Percentiles rank a stretch among this genome's conserved stretches.
Evolutionary conservation across 2,329 filamentous ascomycete genomes (phyloP).

Genomic region (Fusarium vanettenii): DNA sequence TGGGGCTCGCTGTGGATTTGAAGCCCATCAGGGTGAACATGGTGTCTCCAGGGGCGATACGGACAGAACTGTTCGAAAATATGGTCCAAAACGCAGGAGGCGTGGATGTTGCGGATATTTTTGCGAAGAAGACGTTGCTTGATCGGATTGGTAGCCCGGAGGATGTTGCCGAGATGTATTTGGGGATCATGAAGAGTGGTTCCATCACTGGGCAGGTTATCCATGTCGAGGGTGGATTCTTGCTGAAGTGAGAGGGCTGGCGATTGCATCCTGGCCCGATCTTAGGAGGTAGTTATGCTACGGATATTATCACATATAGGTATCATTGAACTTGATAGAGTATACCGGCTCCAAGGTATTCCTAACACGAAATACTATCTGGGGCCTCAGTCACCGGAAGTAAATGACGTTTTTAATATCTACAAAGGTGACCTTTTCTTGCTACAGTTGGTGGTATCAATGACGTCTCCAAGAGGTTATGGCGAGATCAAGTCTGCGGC

Average conservation of each 20-base stretch:
- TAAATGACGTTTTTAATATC: too few relatives aligned
- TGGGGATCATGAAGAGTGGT: not conserved
- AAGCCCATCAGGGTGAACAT: not conserved
- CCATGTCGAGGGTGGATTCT: not conserved
- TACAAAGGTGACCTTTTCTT: too few relatives aligned
- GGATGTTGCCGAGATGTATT: not conserved
- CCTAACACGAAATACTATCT: too few relatives aligned
- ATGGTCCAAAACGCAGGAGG: not conserved
- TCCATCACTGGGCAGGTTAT: not conserved
- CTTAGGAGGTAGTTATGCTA: not conserved
- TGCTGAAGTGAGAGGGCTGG: not conserved
- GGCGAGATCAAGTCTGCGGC: not conserved
- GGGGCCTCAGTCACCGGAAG: too few relatives aligned
- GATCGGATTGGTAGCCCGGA: not conserved
- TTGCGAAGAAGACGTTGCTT: not conserved
- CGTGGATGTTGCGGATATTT: not conserved
- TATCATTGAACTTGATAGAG: not conserved
- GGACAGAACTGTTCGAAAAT: not conserved
- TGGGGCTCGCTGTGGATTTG: not conserved
- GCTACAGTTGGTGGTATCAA: too few relatives aligned
- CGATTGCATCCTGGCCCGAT: not conserved
- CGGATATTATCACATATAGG: not conserved
- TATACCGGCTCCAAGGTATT: too few relatives aligned
- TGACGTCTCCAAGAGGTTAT: not conserved
- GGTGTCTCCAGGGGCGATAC: not conserved